Evolutionary conservation across 2,329 filamentous ascomycete genomes (phyloP), one percentile per base, ranked within the genome.

Genomic region (Trichoderma sp.): DNA sequence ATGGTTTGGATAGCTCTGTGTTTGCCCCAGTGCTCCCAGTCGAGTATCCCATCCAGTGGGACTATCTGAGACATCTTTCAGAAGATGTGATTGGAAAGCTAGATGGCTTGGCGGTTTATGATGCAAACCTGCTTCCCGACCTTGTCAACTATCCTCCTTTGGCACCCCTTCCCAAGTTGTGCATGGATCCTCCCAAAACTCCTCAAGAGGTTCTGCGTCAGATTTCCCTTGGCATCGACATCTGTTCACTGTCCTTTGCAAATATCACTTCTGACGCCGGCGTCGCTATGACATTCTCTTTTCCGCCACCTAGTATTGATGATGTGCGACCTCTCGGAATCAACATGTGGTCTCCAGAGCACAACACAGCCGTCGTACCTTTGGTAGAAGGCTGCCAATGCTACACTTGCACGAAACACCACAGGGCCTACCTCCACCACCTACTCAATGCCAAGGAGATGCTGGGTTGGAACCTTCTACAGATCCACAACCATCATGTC

Each of bases 401-500:
- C 87, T 96, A 97, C 83, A 88, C 95, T 27, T 99, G 97, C 87
- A 90, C 87, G 2, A 90, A 89, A 21, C 96, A 98, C 83, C 95
- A 98, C 84, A 88, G 93, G 67, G 96, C 97, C 0, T 99, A 94
- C 83, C 81, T 99, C 45, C 93, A 95, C 78, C 97, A 99, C 83
- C 88, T 98, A 1, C 90, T 99, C 6, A 89, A 91, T 64, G 95
- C 97, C 0, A 97, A 95, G 81, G 97, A 99, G 84, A 98, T 99
- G 97, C 91, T 98, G 5, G 96, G 93, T 29, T 99, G 97, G 97
- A 94, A 93, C 0, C 88, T 99, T 8, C 88, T 99, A 8, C 96
- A 98, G 83, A 89, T 98, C 4, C 97, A 99, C 85, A 99, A 99
- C 82, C 92, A 97, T 82, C 88, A 92, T 76, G 85, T 93, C 8